Percentiles rank a stretch among this genome's conserved stretches.
Evolutionary conservation across 2,329 filamentous ascomycete species (phyloP).

Genomic region (Pseudocercospora cruenta): DNA sequence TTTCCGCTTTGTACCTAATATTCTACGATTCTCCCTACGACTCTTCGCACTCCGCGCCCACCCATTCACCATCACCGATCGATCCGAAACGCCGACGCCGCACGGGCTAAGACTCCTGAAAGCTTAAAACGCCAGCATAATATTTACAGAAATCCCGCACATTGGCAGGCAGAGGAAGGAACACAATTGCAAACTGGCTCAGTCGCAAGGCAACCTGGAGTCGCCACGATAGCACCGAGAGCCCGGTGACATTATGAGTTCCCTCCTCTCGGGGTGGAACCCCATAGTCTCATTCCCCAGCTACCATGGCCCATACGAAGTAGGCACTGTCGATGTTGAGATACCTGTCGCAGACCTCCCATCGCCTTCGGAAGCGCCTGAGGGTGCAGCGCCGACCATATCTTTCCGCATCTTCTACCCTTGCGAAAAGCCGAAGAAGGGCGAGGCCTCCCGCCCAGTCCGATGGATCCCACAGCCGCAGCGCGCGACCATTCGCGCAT

Average conservation of each 20-base stretch:
- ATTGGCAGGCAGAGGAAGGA: background rate
- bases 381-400: slow-evolving; percentile 67
- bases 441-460: slow-evolving; percentile 60
- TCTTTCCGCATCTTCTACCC: slow-evolving; percentile 85
- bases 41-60: background rate
- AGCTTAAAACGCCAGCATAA: background rate
- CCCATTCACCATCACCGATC: background rate
- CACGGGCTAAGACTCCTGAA: slow-evolving; percentile 7
- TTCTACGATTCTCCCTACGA: background rate
- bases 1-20: background rate
- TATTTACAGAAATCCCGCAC: background rate
- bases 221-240: slow-evolving; percentile 1
- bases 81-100: slow-evolving; percentile 1
- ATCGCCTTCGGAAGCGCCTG: slow-evolving; percentile 58
- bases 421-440: slow-evolving; percentile 47
- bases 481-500: slow-evolving; percentile 71
- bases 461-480: slow-evolving; percentile 81
- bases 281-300: slow-evolving; percentile 73
- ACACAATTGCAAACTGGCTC: background rate
- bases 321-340: slow-evolving; percentile 80
- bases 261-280: slow-evolving; percentile 56
- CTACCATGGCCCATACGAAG: slow-evolving; percentile 76
- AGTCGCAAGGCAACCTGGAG: background rate
- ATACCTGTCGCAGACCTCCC: slow-evolving; percentile 66
- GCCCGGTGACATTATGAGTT: slow-evolving; percentile 38